Percentiles rank a stretch among this genome's conserved stretches.
These are phyloP conservation scores for Myrmaecium sp. DNA, from an alignment of 2,329 filamentous ascomycete species.

Conservation along the genomic window DNA sequence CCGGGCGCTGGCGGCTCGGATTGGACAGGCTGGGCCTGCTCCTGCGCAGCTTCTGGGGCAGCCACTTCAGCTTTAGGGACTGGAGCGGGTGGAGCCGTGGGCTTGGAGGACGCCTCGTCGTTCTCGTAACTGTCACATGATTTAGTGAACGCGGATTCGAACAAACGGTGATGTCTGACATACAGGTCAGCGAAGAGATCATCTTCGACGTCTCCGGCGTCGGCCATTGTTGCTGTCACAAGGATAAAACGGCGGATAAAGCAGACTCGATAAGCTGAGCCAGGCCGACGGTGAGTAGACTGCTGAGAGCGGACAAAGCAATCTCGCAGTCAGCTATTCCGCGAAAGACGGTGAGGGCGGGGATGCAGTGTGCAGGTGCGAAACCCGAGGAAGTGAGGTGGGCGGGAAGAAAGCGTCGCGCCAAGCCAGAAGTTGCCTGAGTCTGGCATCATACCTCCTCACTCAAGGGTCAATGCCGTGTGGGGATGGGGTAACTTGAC, in stretches of 20 bases:
- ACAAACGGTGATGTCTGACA: constrained; percentile 25
- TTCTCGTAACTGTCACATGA: constrained; percentile 17
- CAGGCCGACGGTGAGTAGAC: not conserved
- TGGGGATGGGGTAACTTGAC: too few relatives aligned
- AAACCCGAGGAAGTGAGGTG: not conserved
- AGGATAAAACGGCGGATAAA: constrained; percentile 1
- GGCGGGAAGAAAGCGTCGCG: too few relatives aligned
- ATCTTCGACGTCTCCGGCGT: constrained; percentile 70
- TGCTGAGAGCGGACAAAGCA: not conserved
- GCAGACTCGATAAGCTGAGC: too few relatives aligned
- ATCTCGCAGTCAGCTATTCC: not conserved
- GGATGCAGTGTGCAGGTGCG: not conserved
- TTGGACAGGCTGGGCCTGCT: constrained; percentile 6
- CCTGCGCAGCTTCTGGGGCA: constrained; percentile 9
- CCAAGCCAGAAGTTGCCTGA: too few relatives aligned
- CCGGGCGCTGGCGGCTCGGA: not conserved
- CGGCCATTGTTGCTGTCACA: constrained; percentile 44
- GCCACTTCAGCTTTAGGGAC: constrained; percentile 3
- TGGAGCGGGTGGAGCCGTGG: constrained; percentile 9
- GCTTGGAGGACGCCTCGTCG: constrained; percentile 19
- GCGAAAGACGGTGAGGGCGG: not conserved
- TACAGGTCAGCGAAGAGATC: constrained; percentile 94
- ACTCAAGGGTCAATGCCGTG: too few relatives aligned
- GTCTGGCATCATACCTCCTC: too few relatives aligned
- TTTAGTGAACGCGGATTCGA: constrained; percentile 1